Evolutionary conservation across 2,329 filamentous ascomycete species (phyloP).

Genomic region (Penicillium decumbens): DNA sequence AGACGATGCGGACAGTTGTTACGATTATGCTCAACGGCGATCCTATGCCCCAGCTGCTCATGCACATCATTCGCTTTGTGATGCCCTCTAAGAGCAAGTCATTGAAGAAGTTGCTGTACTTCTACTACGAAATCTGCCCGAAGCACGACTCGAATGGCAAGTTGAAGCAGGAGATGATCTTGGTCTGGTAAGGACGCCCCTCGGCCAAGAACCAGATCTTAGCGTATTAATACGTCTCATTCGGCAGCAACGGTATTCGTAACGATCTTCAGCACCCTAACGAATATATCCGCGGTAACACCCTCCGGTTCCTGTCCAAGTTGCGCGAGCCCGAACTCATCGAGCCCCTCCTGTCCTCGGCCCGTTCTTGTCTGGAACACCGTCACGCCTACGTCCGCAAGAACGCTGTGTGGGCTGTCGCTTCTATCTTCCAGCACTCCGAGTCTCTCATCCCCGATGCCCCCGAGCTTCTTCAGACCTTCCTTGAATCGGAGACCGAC

Average conservation of each 20-base stretch:
- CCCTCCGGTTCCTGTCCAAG: constrained; percentile 96
- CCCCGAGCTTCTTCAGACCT: constrained; percentile 81
- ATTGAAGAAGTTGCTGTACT: constrained; percentile 96
- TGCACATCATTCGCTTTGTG: constrained; percentile 99
- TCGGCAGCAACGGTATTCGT: constrained; percentile 82
- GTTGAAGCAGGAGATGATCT: constrained; percentile 98
- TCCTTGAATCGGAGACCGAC: constrained; percentile 86
- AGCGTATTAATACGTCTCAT: constrained; percentile 15
- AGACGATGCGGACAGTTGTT: constrained; percentile 93
- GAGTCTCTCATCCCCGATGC: constrained; percentile 92
- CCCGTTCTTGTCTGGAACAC: constrained; percentile 87
- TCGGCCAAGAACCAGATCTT: background rate
- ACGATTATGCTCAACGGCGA: constrained; percentile 98
- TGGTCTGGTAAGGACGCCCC: constrained; percentile 72
- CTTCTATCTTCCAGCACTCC: constrained; percentile 87
- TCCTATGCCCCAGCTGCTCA: constrained; percentile 87
- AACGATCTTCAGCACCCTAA: constrained; percentile 97
- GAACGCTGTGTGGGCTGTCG: constrained; percentile 91
- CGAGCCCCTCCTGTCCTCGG: constrained; percentile 88
- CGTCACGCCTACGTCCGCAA: constrained; percentile 97
- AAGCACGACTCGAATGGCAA: constrained; percentile 90
- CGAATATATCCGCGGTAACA: constrained; percentile 97
- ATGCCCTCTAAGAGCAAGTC: constrained; percentile 98
- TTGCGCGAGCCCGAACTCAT: constrained; percentile 92
- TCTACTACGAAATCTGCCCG: constrained; percentile 98